Evolutionary conservation across 2,329 filamentous ascomycete genomes (phyloP).

Genomic region (Colletotrichum sp.): DNA sequence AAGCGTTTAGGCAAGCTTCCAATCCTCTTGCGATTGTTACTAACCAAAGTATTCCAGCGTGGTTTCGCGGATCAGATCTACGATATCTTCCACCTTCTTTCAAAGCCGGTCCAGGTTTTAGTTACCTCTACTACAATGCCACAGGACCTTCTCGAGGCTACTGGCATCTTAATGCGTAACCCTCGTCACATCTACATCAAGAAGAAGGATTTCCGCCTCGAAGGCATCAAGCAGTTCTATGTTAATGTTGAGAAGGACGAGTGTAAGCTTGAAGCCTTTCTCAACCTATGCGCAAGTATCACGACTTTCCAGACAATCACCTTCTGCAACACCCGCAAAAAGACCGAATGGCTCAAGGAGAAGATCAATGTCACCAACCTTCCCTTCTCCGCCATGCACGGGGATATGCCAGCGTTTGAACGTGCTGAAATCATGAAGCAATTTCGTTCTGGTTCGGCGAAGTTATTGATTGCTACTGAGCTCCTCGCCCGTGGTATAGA

Average conservation of each 20-base stretch:
- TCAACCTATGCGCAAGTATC: constrained; percentile 98
- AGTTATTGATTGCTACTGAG: constrained; percentile 98
- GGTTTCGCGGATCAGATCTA: constrained; percentile 99
- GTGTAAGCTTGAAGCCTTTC: constrained; percentile 99
- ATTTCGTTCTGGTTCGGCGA: constrained; percentile 97
- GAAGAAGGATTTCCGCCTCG: constrained; percentile 98
- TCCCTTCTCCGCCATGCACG: constrained; percentile 99
- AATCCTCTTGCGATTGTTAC: constrained; percentile 37
- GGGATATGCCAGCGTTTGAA: constrained; percentile 97
- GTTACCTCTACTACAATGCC: constrained; percentile 98
- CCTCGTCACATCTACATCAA: constrained; percentile 98
- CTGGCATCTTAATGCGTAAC: constrained; percentile 99
- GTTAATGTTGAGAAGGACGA: constrained; percentile 99
- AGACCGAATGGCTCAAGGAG: constrained; percentile 99
- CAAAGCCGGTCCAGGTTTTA: constrained; percentile 97
- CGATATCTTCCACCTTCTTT: constrained; percentile 99
- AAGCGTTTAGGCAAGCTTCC: constrained; percentile 36
- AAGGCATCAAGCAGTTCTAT: constrained; percentile 99
- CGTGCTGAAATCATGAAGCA: constrained; percentile 99
- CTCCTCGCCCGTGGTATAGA: constrained; percentile 99
- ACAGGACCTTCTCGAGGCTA: constrained; percentile 98
- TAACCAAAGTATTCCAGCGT: constrained; percentile 56
- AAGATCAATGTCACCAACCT: constrained; percentile 99
- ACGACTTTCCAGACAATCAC: constrained; percentile 99
- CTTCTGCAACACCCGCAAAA: constrained; percentile 99